A percentile compares a stretch with the other conserved stretches of the same genome.
Evolutionary conservation across 371 early-diverging fungal genomes (phyloP).

Genomic region (Mortierella sp.): DNA sequence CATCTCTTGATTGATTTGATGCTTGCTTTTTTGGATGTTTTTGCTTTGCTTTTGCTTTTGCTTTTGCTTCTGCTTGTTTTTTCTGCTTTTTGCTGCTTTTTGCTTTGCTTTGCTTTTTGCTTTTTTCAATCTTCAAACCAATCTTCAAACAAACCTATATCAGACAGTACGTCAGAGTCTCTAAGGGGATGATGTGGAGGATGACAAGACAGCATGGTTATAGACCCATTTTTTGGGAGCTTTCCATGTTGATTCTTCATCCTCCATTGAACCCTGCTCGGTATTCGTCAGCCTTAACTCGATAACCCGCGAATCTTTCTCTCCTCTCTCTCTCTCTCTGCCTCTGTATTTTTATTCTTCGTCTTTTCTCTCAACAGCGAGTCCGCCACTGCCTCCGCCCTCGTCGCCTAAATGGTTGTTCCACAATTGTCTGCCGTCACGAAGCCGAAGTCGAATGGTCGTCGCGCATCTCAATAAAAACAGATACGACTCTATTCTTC

Average conservation of each 20-base stretch:
- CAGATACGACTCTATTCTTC: slow-evolving; percentile 9
- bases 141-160: slow-evolving; percentile 8
- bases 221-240: neutral
- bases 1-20: slow-evolving; percentile 19
- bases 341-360: slow-evolving; percentile 4
- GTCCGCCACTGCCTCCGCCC: slow-evolving; percentile 86
- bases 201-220: slow-evolving; percentile 1
- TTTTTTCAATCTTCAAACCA: slow-evolving; percentile 3
- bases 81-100: slow-evolving; percentile 12
- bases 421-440: slow-evolving; percentile 10
- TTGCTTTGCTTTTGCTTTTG: slow-evolving; percentile 5
- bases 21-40: slow-evolving; percentile 15
- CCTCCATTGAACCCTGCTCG: slow-evolving; percentile 51
- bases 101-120: neutral
- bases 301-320: slow-evolving; percentile 22
- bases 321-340: slow-evolving; percentile 3
- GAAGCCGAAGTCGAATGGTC: slow-evolving; percentile 15
- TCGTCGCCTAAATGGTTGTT: slow-evolving; percentile 70
- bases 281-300: slow-evolving; percentile 68
- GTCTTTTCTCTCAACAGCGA: slow-evolving; percentile 64
- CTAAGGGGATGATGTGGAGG: neutral
- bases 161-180: slow-evolving; percentile 50
- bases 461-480: slow-evolving; percentile 42
- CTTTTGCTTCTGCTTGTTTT: neutral
- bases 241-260: neutral